Percentiles rank a stretch among this genome's conserved stretches.
phyloP scores from a whole-genome alignment of 768 basidiomycete genomes.

The Brasilioporus rufonigricans region DNA sequence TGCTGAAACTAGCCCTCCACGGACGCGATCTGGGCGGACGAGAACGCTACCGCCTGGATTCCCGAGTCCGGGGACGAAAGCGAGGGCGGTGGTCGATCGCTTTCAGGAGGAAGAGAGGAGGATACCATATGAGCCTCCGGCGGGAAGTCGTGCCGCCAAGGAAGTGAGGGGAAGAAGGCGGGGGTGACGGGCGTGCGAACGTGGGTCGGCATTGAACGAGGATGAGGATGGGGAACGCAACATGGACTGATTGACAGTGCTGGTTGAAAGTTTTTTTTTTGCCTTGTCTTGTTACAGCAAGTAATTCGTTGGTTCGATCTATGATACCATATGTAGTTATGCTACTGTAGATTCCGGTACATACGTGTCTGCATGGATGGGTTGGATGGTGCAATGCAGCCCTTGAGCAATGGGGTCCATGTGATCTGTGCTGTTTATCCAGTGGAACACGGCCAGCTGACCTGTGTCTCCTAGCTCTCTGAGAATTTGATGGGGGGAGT shows the following conservation, averaged over 20 bases:
- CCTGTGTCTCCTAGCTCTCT: constrained; percentile 23
- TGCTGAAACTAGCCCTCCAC: background rate
- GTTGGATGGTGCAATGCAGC: constrained; percentile 41
- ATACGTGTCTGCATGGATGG: too few species aligned
- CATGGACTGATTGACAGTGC: too few species aligned
- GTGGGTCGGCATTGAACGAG: too few species aligned
- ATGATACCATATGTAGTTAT: too few species aligned
- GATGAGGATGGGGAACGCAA: too few species aligned
- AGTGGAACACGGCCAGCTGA: constrained; percentile 28
- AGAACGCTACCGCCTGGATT: background rate
- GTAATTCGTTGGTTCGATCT: too few species aligned
- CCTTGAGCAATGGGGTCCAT: constrained; percentile 40
- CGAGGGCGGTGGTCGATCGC: constrained; percentile 12
- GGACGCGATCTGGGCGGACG: constrained; percentile 6
- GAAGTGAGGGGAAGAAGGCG: background rate
- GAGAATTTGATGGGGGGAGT: constrained; percentile 22
- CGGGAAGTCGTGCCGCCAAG: constrained; percentile 18
- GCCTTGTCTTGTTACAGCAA: too few species aligned
- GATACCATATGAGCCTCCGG: constrained; percentile 8
- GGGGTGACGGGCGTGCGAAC: background rate
- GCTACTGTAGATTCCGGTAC: too few species aligned
- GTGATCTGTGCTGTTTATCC: constrained; percentile 32
- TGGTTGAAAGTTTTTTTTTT: too few species aligned
- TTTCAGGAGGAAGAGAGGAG: constrained; percentile 1
- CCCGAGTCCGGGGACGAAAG: constrained; percentile 15